Evolutionary conservation across 306 rosid genomes (phyloP).

Genomic region (Cicer cuneatum): DNA sequence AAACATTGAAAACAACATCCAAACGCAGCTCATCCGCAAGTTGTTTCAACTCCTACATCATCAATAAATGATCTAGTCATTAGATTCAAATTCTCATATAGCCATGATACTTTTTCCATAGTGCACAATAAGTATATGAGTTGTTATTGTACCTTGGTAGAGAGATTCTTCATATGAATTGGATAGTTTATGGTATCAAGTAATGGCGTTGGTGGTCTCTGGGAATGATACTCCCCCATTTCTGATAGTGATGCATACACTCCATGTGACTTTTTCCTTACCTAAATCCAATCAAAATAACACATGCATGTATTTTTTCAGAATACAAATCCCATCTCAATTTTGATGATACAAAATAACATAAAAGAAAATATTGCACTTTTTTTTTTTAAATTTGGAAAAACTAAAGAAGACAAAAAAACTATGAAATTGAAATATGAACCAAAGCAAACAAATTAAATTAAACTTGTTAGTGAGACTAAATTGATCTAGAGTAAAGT

Average conservation of each 20-base stretch:
- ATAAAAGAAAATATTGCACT: not conserved
- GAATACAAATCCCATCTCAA: conserved; percentile 29
- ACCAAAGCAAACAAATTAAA: too few species aligned
- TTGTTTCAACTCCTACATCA: conserved; percentile 77
- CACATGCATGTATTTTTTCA: conserved; percentile 42
- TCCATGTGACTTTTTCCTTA: conserved; percentile 58
- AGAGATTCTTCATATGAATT: conserved; percentile 90
- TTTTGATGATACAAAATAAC: conserved; percentile 19
- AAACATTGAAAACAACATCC: conserved; percentile 86
- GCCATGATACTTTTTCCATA: not conserved
- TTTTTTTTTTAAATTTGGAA: not conserved
- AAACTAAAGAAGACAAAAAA: not conserved
- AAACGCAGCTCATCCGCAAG: conserved; percentile 84
- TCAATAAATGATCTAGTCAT: conserved; percentile 6
- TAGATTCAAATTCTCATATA: not conserved
- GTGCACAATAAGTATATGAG: not conserved
- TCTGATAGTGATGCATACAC: conserved; percentile 75
- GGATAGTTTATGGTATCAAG: conserved; percentile 91
- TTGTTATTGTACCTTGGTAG: conserved; percentile 64
- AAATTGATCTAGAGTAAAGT: conserved; percentile 19
- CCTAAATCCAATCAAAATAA: conserved; percentile 54
- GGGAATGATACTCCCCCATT: conserved; percentile 63
- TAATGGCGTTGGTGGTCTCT: conserved; percentile 86
- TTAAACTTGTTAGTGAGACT: not conserved
- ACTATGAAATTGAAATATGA: too few species aligned